These are phyloP conservation scores for Quercus tomentella DNA, from an alignment of 331 rosid genomes.

Conservation along the genomic window DNA sequence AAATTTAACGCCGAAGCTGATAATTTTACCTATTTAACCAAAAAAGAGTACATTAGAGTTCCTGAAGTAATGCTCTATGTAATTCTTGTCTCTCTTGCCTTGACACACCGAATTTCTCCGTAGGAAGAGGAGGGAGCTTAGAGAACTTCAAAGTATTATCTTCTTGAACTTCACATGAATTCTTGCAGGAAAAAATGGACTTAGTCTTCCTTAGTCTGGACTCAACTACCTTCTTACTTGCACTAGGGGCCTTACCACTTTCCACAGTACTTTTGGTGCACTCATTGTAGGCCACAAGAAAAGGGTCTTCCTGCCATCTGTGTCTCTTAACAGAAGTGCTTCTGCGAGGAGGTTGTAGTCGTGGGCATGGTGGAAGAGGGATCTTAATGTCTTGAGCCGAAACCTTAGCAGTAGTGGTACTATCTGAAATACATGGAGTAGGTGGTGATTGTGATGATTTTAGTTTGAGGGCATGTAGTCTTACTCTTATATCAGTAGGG, in stretches of 20 bases:
- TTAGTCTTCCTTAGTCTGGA: constrained; percentile 22
- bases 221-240: constrained; percentile 5
- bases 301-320: constrained; percentile 66
- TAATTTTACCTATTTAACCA: too few relatives aligned
- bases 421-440: neutral
- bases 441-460: constrained; percentile 2
- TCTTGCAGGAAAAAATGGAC: constrained; percentile 34
- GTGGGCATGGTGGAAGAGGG: constrained; percentile 73
- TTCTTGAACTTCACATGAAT: constrained; percentile 24
- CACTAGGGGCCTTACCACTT: neutral
- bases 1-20: too few relatives aligned
- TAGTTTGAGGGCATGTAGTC: constrained; percentile 8
- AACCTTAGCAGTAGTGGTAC: neutral
- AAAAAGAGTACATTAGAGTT: too few relatives aligned
- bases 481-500: constrained; percentile 16
- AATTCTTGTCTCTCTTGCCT: neutral
- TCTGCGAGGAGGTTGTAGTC: constrained; percentile 35
- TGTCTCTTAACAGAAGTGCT: constrained; percentile 55
- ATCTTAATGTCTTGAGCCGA: constrained; percentile 34
- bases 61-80: too few relatives aligned
- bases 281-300: constrained; percentile 70
- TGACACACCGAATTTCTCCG: neutral
- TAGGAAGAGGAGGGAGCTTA: constrained; percentile 30
- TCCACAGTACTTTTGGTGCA: constrained; percentile 44
- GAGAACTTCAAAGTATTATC: constrained; percentile 22